Evolutionary conservation across 2,329 filamentous ascomycete genomes (phyloP).

Genomic region (Microdochium trichocladiopsis): DNA sequence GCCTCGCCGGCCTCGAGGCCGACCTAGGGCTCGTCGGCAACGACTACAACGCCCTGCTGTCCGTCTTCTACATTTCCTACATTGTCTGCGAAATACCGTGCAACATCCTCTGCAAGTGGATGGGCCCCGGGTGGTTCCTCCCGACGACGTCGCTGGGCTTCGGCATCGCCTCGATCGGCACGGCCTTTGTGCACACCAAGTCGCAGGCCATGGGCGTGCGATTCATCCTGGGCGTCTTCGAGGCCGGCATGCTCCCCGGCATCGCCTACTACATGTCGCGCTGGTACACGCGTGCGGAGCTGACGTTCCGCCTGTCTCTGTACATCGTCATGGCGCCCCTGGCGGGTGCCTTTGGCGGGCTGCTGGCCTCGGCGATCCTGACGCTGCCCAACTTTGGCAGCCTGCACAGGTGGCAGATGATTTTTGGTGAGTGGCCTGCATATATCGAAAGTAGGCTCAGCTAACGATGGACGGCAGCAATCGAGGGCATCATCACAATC

Average conservation of each 20-base stretch:
- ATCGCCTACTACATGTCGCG: slow-evolving; percentile 59
- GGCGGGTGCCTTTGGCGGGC: slow-evolving; percentile 60
- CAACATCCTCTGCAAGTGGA: slow-evolving; percentile 55
- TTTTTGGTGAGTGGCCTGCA: slow-evolving; percentile 36
- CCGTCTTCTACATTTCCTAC: slow-evolving; percentile 58
- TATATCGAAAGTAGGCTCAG: neutral
- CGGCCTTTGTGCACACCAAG: slow-evolving; percentile 49
- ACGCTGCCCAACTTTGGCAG: slow-evolving; percentile 48
- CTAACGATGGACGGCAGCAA: slow-evolving; percentile 16
- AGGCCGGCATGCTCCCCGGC: slow-evolving; percentile 58
- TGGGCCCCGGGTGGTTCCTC: slow-evolving; percentile 60
- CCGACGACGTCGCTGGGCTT: slow-evolving; percentile 50
- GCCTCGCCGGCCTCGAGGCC: slow-evolving; percentile 48
- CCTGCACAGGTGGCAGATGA: slow-evolving; percentile 58
- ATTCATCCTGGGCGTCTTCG: slow-evolving; percentile 53
- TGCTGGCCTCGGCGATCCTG: slow-evolving; percentile 56
- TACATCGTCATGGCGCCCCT: slow-evolving; percentile 62
- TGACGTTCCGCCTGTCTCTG: slow-evolving; percentile 54
- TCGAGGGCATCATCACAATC: slow-evolving; percentile 58
- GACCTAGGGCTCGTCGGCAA: slow-evolving; percentile 47
- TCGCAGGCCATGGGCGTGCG: slow-evolving; percentile 43
- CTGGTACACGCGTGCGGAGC: slow-evolving; percentile 57
- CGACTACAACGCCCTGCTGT: slow-evolving; percentile 56
- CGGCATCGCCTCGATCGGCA: slow-evolving; percentile 51
- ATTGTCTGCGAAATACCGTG: slow-evolving; percentile 59